phyloP scores from a whole-genome alignment of 2,329 filamentous ascomycete species.

The Fusarium praegraminearum region DNA sequence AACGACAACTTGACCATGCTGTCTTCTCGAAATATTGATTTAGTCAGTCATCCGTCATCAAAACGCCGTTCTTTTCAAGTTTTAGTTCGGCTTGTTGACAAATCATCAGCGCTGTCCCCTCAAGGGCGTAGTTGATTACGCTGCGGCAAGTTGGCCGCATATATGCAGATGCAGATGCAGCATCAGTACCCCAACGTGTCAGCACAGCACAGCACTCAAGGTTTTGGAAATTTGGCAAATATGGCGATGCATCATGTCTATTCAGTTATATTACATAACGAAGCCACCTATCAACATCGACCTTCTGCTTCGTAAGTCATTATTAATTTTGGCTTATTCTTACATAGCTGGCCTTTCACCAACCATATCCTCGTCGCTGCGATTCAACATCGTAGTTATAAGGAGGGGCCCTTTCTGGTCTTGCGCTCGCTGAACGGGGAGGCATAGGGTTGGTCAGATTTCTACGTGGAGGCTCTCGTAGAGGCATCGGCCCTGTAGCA shows the following conservation, averaged over 20 bases:
- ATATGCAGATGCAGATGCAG: conserved; percentile 11
- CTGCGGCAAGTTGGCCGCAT: conserved; percentile 6
- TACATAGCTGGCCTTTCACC: conserved; percentile 28
- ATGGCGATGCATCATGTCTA: conserved; percentile 4
- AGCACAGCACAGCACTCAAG: conserved; percentile 4
- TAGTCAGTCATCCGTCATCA: conserved; percentile 27
- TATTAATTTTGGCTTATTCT: conserved; percentile 17
- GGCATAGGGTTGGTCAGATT: conserved; percentile 61
- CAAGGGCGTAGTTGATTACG: conserved; percentile 34
- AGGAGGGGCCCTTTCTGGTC: conserved; percentile 44
- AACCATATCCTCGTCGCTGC: conserved; percentile 50
- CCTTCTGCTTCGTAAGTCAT: conserved; percentile 34
- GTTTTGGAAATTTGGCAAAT: background rate
- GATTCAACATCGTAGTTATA: conserved; percentile 54
- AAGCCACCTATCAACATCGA: conserved; percentile 3
- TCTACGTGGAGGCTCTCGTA: conserved; percentile 55
- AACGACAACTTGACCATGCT: conserved; percentile 11
- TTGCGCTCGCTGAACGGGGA: conserved; percentile 42
- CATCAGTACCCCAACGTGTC: background rate
- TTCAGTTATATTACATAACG: conserved; percentile 3
- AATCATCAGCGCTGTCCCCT: conserved; percentile 18
- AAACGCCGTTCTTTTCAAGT: conserved; percentile 2
- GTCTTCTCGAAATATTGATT: background rate
- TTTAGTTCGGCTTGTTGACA: conserved; percentile 18
- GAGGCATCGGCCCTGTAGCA: conserved; percentile 54